A percentile compares a stretch with the other conserved stretches of the same genome.
These are phyloP conservation scores for Eucalyptus sp. DNA, from an alignment of 345 rosid genomes.

Conservation along the genomic window DNA sequence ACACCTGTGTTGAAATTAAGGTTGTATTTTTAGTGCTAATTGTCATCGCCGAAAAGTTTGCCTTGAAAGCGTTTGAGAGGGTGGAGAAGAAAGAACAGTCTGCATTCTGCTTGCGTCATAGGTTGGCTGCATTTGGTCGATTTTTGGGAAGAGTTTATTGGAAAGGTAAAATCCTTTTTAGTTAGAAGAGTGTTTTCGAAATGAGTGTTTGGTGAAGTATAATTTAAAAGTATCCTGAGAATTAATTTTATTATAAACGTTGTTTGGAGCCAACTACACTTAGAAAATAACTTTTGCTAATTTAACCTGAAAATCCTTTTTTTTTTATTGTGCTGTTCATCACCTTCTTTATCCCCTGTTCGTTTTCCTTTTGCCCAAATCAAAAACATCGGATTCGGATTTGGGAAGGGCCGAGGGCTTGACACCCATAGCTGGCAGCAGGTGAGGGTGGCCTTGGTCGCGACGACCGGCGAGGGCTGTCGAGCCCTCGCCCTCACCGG, in stretches of 20 bases:
- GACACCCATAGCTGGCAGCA: accelerated
- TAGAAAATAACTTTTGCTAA: neutral
- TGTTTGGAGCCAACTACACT: neutral
- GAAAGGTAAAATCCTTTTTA: neutral
- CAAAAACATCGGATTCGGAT: too few relatives aligned
- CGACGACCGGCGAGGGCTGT: accelerated
- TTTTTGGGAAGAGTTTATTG: neutral
- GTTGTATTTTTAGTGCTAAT: neutral
- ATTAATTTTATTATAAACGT: neutral
- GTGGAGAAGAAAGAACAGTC: neutral
- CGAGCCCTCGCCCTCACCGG: accelerated
- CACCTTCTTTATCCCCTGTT: too few relatives aligned
- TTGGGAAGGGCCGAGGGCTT: too few relatives aligned
- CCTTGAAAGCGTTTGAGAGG: neutral
- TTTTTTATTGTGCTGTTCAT: too few relatives aligned
- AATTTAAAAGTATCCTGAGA: neutral
- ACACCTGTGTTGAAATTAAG: neutral
- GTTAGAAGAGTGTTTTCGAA: neutral
- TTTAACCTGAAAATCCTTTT: too few relatives aligned
- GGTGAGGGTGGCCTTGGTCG: too few relatives aligned
- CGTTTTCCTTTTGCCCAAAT: too few relatives aligned
- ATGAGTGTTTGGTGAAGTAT: neutral
- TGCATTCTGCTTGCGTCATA: neutral
- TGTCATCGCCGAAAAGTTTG: neutral
- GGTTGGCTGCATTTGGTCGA: neutral